These are phyloP conservation scores for Globisporangium camurandrum DNA, from an alignment of 352 stramenopile genomes.

Conservation along the genomic window DNA sequence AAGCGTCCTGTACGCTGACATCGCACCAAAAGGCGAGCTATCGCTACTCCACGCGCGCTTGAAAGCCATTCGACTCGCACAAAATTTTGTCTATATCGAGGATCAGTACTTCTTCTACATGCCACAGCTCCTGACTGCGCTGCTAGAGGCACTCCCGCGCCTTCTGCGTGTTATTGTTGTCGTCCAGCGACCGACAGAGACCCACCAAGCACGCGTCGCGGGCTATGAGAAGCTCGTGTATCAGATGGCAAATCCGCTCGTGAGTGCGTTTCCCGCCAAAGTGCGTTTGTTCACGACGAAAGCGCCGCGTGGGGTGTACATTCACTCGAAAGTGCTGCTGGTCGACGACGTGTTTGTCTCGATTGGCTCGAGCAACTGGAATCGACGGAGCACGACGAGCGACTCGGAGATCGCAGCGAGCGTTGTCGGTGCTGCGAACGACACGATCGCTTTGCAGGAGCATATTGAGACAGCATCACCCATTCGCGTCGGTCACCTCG, in stretches of 20 bases:
- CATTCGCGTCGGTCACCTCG: constrained; percentile 35
- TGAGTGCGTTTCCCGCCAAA: constrained; percentile 40
- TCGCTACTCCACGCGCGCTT: constrained; percentile 40
- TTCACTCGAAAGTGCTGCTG: constrained; percentile 75
- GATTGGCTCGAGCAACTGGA: constrained; percentile 89
- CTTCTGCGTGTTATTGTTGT: constrained; percentile 48
- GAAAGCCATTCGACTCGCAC: constrained; percentile 46
- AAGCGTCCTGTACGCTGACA: constrained; percentile 22
- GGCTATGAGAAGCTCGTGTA: constrained; percentile 64
- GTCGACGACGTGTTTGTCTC: constrained; percentile 83
- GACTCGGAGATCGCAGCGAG: constrained; percentile 58
- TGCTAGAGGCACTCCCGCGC: constrained; percentile 31
- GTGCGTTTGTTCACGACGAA: constrained; percentile 56
- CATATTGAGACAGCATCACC: too few species aligned
- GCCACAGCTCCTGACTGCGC: constrained; percentile 41
- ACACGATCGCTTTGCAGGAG: background rate
- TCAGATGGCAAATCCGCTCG: constrained; percentile 49
- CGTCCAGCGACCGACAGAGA: constrained; percentile 26
- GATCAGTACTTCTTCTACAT: constrained; percentile 71
- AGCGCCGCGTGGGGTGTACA: constrained; percentile 42
- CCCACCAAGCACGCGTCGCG: constrained; percentile 22
- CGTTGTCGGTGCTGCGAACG: constrained; percentile 27
- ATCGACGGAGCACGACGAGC: constrained; percentile 79
- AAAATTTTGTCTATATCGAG: constrained; percentile 63
- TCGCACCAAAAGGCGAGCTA: constrained; percentile 48